Evolutionary conservation across 129 eudicot genomes (phyloP).

Genomic region (Chrysanthemum makinoi): DNA sequence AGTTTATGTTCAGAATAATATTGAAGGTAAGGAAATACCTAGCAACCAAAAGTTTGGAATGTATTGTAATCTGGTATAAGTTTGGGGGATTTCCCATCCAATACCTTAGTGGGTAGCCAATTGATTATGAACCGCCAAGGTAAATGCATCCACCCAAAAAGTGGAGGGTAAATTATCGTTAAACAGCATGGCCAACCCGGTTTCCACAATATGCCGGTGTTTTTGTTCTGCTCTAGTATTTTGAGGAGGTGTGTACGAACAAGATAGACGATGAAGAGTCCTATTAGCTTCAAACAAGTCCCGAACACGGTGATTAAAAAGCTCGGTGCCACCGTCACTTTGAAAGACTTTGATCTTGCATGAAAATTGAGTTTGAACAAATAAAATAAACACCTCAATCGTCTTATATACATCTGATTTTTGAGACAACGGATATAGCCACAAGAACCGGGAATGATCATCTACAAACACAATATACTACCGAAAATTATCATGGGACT

Average conservation of each 20-base stretch:
- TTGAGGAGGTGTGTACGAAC: constrained; percentile 1
- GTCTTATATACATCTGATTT: constrained; percentile 8
- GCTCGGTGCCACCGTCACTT: constrained; percentile 18
- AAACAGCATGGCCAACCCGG: constrained; percentile 1
- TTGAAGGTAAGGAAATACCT: constrained; percentile 2
- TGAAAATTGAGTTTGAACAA: constrained; percentile 14
- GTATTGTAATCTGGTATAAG: not conserved
- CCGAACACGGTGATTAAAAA: not conserved
- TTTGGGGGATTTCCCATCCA: constrained; percentile 5
- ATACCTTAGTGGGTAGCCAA: not conserved
- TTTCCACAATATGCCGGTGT: not conserved
- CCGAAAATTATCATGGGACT: not conserved
- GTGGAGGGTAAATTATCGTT: not conserved
- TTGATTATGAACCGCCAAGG: constrained; percentile 1
- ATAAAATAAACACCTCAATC: not conserved
- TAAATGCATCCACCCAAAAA: constrained; percentile 17
- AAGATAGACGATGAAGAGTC: constrained; percentile 10
- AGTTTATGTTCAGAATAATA: not conserved
- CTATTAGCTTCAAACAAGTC: not conserved
- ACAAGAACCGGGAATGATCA: not conserved
- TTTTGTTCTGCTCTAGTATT: not conserved
- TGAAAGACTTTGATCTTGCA: constrained; percentile 1
- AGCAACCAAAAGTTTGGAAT: not conserved
- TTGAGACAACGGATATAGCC: not conserved
- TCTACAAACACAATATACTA: not conserved